Evolutionary conservation across 371 early-diverging fungal species (phyloP), one percentile per base, ranked within the genome.

Genomic region (Lichtheimia ramosa): DNA sequence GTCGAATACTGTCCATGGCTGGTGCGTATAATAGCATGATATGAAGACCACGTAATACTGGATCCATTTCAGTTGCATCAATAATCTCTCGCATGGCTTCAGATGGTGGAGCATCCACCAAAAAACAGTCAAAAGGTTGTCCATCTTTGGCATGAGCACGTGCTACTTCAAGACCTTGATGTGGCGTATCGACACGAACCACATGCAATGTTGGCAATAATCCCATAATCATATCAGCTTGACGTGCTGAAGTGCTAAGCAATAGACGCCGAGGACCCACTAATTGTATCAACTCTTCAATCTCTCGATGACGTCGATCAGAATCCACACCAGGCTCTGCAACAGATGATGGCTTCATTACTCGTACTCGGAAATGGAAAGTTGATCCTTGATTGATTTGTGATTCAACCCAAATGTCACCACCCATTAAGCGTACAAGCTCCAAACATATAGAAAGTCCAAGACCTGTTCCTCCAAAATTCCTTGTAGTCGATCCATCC

Each of bases 391-490:
- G 43, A 34, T 75, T 80, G 34, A 74, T 73, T 12, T 62, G 58
- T 0, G 83, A 83, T 6, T 81, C 70, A 0, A 86, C 86, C 18
- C 66, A 59, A 15, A 86, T 77, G 28, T 68, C 67, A 20, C 88
- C 88, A 41, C 80, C 64, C 85, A 86, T 82, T 14, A 82, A 62
- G 15, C 74, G 59, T 7, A 83, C 82, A 16, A 88, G 68, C 46
- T 79, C 75, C 5, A 80, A 63, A 50, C 82, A 82, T 18, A 88
- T 86, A 15, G 82, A 78, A 16, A 88, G 69, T n/a, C 88, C 88
- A 6, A 88, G 56, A 4, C 88, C 88, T 3, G 85, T 85, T 15
- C 88, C 88, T 20, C 86, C 86, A 69, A 82, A 86, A 18, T 70
- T 77, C 70, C 76, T 68, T 51, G 84, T 84, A 0, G 84, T 84